phyloP scores from a whole-genome alignment of 345 rosid species.

The Limnanthes douglasii region DNA sequence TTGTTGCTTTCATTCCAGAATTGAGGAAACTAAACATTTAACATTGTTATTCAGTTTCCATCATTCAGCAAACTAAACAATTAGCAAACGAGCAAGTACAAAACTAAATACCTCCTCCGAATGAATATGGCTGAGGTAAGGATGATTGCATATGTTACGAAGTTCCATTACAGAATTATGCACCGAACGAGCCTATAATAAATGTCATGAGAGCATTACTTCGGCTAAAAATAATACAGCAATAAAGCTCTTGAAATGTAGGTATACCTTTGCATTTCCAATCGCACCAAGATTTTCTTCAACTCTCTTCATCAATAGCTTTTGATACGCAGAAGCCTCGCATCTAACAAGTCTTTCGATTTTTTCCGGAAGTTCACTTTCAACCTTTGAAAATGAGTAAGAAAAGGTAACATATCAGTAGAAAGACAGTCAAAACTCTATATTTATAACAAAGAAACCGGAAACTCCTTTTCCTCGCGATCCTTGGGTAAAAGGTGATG shows the following conservation, averaged over 20 bases:
- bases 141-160: slow-evolving; percentile 93
- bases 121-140: slow-evolving; percentile 79
- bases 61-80: no score
- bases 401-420: no score
- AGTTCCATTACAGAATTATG: slow-evolving; percentile 88
- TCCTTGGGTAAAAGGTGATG: no score
- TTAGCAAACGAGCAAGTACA: slow-evolving; percentile 5
- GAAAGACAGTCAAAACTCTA: no score
- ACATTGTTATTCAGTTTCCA: neutral
- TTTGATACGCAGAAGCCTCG: slow-evolving; percentile 92
- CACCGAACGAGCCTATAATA: slow-evolving; percentile 38
- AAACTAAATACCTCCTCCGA: slow-evolving; percentile 30
- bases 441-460: no score
- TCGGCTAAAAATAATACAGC: slow-evolving; percentile 1
- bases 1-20: neutral
- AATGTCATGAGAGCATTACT: no score
- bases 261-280: slow-evolving; percentile 74
- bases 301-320: slow-evolving; percentile 85
- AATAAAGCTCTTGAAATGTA: neutral
- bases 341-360: slow-evolving; percentile 85
- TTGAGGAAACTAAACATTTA: neutral
- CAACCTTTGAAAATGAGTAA: slow-evolving; percentile 37
- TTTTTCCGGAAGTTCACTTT: slow-evolving; percentile 82
- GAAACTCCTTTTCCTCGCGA: no score
- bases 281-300: slow-evolving; percentile 86